Percentiles rank a stretch among this genome's conserved stretches.
Conservation (phyloP, 2,329 filamentous ascomycete species). For the Aspergillus transmontanensis region DNA sequence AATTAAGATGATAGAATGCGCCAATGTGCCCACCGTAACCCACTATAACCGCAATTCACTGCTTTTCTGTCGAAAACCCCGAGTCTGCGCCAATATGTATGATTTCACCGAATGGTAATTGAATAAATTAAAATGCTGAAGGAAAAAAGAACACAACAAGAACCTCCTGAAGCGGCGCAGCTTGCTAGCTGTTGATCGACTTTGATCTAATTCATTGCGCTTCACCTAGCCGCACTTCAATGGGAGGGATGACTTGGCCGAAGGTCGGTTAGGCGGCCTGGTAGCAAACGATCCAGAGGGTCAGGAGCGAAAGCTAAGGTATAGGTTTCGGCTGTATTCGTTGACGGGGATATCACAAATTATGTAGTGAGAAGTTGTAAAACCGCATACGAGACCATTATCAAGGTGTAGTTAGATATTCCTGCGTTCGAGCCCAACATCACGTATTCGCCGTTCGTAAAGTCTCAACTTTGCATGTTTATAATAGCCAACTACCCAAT, state of each 20-base stretch:
- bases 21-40: slow-evolving; percentile 21
- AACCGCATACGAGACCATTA: neutral
- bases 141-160: slow-evolving; percentile 10
- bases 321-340: neutral
- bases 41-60: slow-evolving; percentile 30
- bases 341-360: neutral
- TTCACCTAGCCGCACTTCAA: neutral
- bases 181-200: neutral
- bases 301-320: slow-evolving; percentile 2
- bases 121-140: slow-evolving; percentile 17
- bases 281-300: neutral
- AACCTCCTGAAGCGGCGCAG: neutral
- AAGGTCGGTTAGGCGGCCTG: neutral
- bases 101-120: slow-evolving; percentile 35
- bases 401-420: neutral
- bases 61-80: slow-evolving; percentile 29
- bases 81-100: slow-evolving; percentile 32
- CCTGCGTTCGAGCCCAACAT: neutral
- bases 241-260: neutral
- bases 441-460: neutral
- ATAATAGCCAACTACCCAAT: slow-evolving; percentile 39
- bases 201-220: neutral
- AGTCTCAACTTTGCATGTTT: slow-evolving; percentile 41
- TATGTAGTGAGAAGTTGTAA: slow-evolving; percentile 2
- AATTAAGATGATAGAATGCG: slow-evolving; percentile 11